A percentile compares a stretch with the other conserved stretches of the same genome.
phyloP scores from a whole-genome alignment of 257 asterid species.

The Capsicum chinense region DNA sequence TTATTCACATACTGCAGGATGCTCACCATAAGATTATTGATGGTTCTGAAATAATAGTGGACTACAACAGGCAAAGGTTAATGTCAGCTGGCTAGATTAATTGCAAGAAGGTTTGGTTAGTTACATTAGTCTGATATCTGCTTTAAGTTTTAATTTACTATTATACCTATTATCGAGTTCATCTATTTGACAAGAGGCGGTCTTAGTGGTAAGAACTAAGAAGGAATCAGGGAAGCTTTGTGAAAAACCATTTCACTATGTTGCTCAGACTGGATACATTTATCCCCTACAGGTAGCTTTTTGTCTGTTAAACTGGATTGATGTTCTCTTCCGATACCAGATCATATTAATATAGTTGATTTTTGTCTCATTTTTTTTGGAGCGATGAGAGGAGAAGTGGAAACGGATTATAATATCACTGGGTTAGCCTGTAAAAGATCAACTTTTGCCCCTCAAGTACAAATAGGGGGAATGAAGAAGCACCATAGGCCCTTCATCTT shows the following conservation, averaged over 20 bases:
- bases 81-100: constrained; percentile 84
- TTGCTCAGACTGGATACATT: background rate
- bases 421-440: background rate
- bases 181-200: constrained; percentile 76
- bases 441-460: background rate
- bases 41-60: constrained; percentile 91
- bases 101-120: constrained; percentile 95
- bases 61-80: constrained; percentile 89
- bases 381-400: background rate
- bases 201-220: constrained; percentile 78
- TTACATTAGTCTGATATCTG: constrained; percentile 20
- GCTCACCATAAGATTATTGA: constrained; percentile 82
- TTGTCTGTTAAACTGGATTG: background rate
- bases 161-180: constrained; percentile 22
- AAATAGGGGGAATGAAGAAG: constrained; percentile 4
- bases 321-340: background rate
- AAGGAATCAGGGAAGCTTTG: constrained; percentile 94
- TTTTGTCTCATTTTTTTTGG: background rate
- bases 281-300: background rate
- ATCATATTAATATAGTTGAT: background rate
- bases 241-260: constrained; percentile 54
- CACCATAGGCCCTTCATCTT: background rate
- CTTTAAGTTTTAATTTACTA: constrained; percentile 19
- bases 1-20: constrained; percentile 51
- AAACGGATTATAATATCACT: background rate